Base-by-base conservation (phyloP, 2,329 filamentous ascomycete species). In the Cordyceps sp. region DNA sequence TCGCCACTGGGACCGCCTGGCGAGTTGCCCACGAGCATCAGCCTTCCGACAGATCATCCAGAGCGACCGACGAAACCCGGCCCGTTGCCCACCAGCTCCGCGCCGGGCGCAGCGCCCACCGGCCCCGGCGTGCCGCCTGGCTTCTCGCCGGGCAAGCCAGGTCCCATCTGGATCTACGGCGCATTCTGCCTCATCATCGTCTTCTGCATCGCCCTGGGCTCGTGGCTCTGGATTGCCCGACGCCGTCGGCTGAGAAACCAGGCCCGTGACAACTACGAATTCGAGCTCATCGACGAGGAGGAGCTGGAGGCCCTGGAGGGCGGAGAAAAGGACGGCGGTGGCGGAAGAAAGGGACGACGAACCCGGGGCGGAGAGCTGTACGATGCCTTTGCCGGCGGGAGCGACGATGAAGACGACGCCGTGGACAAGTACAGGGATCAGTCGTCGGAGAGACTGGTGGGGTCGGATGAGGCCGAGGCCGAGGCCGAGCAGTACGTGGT, bases 361-460 rank as follows among this genome's bases (percentile, higher is more conserved):
- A 64, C 66, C 32, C 55, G 83, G 15, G 90, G 84, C 3, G 85
- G 88, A 19, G 88, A 96, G 59, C 60, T 98, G 28, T 98, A 98
- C 52, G 90, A 98, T 61, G 90, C 90, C 5, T 98, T 98, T 64
- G 90, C 90, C 0, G 86, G 83, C 13, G 88, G 85, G 32, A 74
- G 69, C 37, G 67, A 70, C 17, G 88, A 88, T 36, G 86, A 57
- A 4, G 47, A 64, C 36, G 62, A 63, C 13, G 24, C 10, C 21
- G 56, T 60, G 26, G 59, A 58, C 5, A 50, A 46, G 29, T 61
- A 61, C 22, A 59, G 58, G 12, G 60, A 62, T 24, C 44, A 43
- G 8, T 50, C 53, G n/a, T 39, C 39, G 6, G 48, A 49, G 14
- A 38, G 47, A 30, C 33, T 52, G 22, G 42, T 45, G 1, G 43